Base-by-base conservation (phyloP, 139 green algal species). In the Chlamydomonas sp. region DNA sequence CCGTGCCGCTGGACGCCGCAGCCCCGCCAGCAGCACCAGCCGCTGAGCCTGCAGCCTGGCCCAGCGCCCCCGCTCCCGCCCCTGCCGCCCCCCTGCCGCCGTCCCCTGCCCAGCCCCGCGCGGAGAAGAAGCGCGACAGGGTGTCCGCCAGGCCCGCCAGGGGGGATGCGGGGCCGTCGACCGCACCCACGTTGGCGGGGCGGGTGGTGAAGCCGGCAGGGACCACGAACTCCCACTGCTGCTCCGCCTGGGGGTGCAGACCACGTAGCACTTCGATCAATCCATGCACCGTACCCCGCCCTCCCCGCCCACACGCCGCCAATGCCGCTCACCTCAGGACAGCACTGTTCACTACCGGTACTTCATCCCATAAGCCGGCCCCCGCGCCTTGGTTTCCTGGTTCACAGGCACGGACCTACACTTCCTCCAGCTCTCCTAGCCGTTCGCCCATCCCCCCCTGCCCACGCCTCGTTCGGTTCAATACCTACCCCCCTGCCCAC, bases 121-220 rank as follows among this genome's bases (percentile, higher is more conserved):
- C 77, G 14, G 60, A 64, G 84, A 92, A 92, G 79, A 89, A 92
- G 63, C 84, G 66, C 31, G 78, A 49, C 62, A 93, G 87, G 68
- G 73, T 89, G 75, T 90, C 83, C 18, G 73, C 8, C 1, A 92
- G 71, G 1, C 72, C 69, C 2, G 80, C 68, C 62, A 49, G 69
- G 81, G 7, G 60, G 17, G n/a, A 58, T 7, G 63, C 9, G 31
- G 31, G 31, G 31, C 31, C 31, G 31, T 49, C 31, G 31, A 49
- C 31, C 31, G 31, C 31, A 49, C 31, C 31, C 31, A 49, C 31
- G 31, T 49, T 49, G 31, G 57, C 64, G 0, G 84, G 88, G 18
- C 91, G 88, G 14, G 95, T 96, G 78, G 92, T 93, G 88, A 98
- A 97, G 81, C 93, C 94, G 49, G 88, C 74, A 7, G 94, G 95